Evolutionary conservation across 768 basidiomycete species (phyloP).

Genomic region (Rhizopogon vinicolor): DNA sequence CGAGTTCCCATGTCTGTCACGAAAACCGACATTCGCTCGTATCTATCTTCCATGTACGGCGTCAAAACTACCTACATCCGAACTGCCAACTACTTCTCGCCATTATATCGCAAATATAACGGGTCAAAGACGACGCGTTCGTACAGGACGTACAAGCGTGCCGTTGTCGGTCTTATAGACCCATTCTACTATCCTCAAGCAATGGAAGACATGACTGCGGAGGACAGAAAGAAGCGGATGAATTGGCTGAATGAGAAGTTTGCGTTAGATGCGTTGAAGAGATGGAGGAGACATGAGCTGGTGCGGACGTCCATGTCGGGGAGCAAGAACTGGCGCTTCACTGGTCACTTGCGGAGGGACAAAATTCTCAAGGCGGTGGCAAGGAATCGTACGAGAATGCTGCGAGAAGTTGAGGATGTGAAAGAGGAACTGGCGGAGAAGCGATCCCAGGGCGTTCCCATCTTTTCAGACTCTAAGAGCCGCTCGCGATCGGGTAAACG

Average conservation of each 20-base stretch:
- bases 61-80: slow-evolving; percentile 90
- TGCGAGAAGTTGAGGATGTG: slow-evolving; percentile 33
- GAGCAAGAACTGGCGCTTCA: slow-evolving; percentile 33
- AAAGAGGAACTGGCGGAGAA: slow-evolving; percentile 26
- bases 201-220: slow-evolving; percentile 67
- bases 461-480: slow-evolving; percentile 13
- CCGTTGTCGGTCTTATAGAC: slow-evolving; percentile 85
- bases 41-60: slow-evolving; percentile 81
- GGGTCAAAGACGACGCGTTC: slow-evolving; percentile 27
- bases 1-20: slow-evolving; percentile 86
- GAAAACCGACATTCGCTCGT: slow-evolving; percentile 88
- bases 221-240: slow-evolving; percentile 50
- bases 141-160: slow-evolving; percentile 78
- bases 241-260: slow-evolving; percentile 64
- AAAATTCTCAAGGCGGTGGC: slow-evolving; percentile 50
- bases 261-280: slow-evolving; percentile 32
- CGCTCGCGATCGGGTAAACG: neutral
- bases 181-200: slow-evolving; percentile 92
- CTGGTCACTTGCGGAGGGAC: slow-evolving; percentile 37
- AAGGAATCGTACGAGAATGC: slow-evolving; percentile 39
- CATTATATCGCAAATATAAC: slow-evolving; percentile 30
- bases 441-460: slow-evolving; percentile 17
- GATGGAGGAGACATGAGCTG: slow-evolving; percentile 26
- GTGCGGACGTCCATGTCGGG: slow-evolving; percentile 32
- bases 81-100: slow-evolving; percentile 84